Conservation (phyloP, 2,329 filamentous ascomycete genomes). For the Albophoma yamanashiensis region DNA sequence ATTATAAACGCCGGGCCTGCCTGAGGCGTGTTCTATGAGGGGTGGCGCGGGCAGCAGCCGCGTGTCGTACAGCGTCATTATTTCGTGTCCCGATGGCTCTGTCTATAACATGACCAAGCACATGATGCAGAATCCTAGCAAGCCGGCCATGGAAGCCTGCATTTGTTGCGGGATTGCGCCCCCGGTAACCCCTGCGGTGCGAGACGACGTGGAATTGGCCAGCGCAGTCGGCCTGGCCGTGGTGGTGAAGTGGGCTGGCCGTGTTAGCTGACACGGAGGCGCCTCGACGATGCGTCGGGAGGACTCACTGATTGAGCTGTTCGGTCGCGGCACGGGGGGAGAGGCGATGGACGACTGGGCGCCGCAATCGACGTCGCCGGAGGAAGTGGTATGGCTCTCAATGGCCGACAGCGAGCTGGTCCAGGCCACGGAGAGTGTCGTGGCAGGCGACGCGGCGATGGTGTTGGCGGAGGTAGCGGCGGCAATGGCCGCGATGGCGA, state of each 20-base stretch:
- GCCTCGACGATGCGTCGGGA: neutral
- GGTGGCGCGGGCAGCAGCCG: conserved; percentile 1
- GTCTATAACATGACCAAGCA: conserved; percentile 21
- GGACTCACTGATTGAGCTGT: neutral
- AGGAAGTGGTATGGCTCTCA: neutral
- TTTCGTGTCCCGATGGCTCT: conserved; percentile 1
- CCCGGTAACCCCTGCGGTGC: conserved; percentile 17
- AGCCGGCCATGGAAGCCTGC: conserved; percentile 21
- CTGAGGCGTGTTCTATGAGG: conserved; percentile 2
- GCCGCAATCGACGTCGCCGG: neutral
- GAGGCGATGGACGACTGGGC: neutral
- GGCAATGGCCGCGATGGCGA: conserved; percentile 6
- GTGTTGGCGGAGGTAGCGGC: conserved; percentile 6
- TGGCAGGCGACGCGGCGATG: conserved; percentile 3
- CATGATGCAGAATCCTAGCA: conserved; percentile 26
- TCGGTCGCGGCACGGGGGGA: neutral
- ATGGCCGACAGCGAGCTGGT: neutral
- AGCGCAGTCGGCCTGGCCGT: conserved; percentile 4
- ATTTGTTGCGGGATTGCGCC: conserved; percentile 20
- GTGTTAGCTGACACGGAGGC: conserved; percentile 1
- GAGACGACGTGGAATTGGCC: conserved; percentile 16
- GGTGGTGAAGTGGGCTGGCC: conserved; percentile 3
- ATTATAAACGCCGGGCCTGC: conserved; percentile 5
- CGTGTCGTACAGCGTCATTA: conserved; percentile 3
- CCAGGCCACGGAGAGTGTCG: neutral